Evolutionary conservation across 768 basidiomycete species (phyloP).

Genomic region (Saitozyma sp.): DNA sequence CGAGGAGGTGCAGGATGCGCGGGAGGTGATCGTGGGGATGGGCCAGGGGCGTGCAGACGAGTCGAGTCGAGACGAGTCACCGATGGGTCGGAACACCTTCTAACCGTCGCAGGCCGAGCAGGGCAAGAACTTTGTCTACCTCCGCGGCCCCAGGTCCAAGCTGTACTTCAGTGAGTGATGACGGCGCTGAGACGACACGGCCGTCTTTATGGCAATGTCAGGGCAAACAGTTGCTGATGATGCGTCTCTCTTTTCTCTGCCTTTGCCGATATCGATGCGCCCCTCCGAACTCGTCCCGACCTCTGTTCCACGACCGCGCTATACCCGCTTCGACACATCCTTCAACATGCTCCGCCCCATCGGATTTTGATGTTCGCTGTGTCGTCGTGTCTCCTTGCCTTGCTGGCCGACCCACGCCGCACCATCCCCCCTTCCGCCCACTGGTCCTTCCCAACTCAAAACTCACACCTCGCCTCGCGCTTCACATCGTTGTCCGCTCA

Average conservation of each 20-base stretch:
- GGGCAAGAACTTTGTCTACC: constrained; percentile 41
- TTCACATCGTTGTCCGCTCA: background rate
- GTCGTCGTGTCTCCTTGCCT: background rate
- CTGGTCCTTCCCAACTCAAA: background rate
- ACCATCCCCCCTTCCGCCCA: background rate
- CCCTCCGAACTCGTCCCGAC: background rate
- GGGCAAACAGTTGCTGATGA: background rate
- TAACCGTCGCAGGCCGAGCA: constrained; percentile 19
- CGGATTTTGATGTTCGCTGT: too few relatives aligned
- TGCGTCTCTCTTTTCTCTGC: background rate
- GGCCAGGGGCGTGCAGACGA: too few relatives aligned
- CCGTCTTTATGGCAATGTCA: background rate
- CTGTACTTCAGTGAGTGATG: constrained; percentile 38
- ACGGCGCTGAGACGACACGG: background rate
- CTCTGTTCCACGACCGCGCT: background rate
- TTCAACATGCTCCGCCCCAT: background rate
- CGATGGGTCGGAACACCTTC: too few relatives aligned
- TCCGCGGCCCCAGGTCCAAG: constrained; percentile 34
- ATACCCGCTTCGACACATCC: background rate
- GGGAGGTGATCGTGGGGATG: background rate
- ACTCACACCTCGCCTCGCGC: background rate
- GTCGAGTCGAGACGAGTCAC: too few relatives aligned
- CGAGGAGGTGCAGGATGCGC: background rate
- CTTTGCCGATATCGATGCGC: background rate
- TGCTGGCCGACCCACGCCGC: background rate